Conservation (phyloP, 352 stramenopile genomes). For the Phytophthora fragariae region DNA sequence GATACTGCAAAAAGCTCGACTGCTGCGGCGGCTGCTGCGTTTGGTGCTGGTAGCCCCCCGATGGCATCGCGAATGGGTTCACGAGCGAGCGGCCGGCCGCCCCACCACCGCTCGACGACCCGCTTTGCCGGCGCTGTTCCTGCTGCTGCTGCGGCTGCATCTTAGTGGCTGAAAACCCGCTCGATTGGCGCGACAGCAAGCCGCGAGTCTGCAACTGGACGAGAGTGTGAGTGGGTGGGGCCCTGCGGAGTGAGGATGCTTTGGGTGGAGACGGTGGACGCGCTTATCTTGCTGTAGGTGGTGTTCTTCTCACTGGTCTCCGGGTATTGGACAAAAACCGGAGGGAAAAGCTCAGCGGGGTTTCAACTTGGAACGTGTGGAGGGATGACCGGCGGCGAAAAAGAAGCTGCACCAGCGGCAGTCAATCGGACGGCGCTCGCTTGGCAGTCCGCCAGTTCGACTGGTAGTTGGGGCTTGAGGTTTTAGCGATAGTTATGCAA, state of each 20-base stretch:
- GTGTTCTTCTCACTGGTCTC: slow-evolving; percentile 17
- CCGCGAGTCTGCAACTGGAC: slow-evolving; percentile 7
- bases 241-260: slow-evolving; percentile 10
- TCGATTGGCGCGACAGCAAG: not conserved
- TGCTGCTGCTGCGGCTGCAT: slow-evolving; percentile 21
- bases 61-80: slow-evolving; percentile 21
- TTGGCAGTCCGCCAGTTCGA: not conserved
- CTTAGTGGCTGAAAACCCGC: not conserved
- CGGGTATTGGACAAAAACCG: slow-evolving; percentile 43
- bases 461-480: not conserved
- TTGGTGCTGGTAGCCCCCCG: slow-evolving; percentile 3
- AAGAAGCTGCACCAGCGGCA: slow-evolving; percentile 29
- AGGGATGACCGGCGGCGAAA: slow-evolving; percentile 9
- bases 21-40: slow-evolving; percentile 18
- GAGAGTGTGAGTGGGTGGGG: slow-evolving; percentile 14
- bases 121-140: slow-evolving; percentile 16
- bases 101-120: slow-evolving; percentile 1
- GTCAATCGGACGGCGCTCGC: not conserved
- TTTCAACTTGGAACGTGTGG: slow-evolving; percentile 24
- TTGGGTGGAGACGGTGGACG: slow-evolving; percentile 22
- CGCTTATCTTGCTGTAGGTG: slow-evolving; percentile 31
- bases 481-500: not conserved
- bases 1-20: slow-evolving; percentile 35
- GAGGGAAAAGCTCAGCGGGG: slow-evolving; percentile 6
- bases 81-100: slow-evolving; percentile 24